Evolutionary conservation across 202 grass and related monocot species (phyloP).

Genomic region (Schoenoplectus tabernaemontani): DNA sequence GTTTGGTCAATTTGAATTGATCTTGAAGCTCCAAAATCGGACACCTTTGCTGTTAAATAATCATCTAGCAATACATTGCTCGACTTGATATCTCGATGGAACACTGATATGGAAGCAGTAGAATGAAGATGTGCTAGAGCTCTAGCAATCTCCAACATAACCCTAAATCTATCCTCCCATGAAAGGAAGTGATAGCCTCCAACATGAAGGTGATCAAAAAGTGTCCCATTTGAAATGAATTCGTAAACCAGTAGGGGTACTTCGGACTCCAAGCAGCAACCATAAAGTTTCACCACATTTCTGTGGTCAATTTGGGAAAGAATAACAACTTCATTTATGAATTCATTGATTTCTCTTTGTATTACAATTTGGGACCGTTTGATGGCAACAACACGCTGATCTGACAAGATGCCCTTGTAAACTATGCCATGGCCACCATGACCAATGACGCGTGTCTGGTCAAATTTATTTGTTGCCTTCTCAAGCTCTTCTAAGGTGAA

Average conservation of each 20-base stretch:
- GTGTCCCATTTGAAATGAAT: slow-evolving; percentile 3
- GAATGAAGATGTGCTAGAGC: slow-evolving; percentile 30
- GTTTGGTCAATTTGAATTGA: slow-evolving; percentile 39
- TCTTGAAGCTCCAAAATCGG: slow-evolving; percentile 50
- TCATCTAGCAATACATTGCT: slow-evolving; percentile 45
- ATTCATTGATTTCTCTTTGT: slow-evolving; percentile 22
- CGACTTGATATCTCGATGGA: slow-evolving; percentile 31
- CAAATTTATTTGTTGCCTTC: not conserved
- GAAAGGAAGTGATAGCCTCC: not conserved
- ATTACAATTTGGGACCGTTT: slow-evolving; percentile 19
- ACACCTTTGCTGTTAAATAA: slow-evolving; percentile 23
- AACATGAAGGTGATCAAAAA: slow-evolving; percentile 15
- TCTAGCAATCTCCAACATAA: slow-evolving; percentile 14
- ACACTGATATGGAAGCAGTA: not conserved
- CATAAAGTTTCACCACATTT: slow-evolving; percentile 15
- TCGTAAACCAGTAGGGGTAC: not conserved
- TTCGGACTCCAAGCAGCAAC: slow-evolving; percentile 19
- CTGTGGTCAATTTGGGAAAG: slow-evolving; percentile 15
- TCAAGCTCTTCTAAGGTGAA: slow-evolving; percentile 25
- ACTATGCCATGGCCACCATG: not conserved
- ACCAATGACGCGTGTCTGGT: not conserved
- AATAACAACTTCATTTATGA: slow-evolving; percentile 28
- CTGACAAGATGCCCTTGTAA: not conserved
- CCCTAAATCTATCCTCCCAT: slow-evolving; percentile 27
- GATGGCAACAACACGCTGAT: slow-evolving; percentile 22